Base-by-base conservation (phyloP, 768 basidiomycete species). In the Porphyrellus cyaneotinctus region DNA sequence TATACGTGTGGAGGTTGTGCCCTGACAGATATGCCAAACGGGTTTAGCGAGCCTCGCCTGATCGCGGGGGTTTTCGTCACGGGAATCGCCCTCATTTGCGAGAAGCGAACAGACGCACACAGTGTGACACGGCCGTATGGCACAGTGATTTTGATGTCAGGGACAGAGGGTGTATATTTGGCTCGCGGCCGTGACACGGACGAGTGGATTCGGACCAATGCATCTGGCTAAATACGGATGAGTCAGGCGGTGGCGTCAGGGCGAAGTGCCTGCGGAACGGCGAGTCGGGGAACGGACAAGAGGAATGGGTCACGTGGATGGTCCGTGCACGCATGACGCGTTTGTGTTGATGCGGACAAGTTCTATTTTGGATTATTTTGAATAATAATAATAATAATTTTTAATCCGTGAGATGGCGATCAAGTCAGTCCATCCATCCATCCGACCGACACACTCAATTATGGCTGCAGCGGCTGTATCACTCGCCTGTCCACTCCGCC, bases 381-480 rank as follows among this genome's bases (percentile, higher is more conserved):
- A 43, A 8, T 11, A 14, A n/a, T 18, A 30, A 18, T 13, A 43
- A 12, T 43, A 43, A 18, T 43, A 43, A n/a, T n/a, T 28, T 28
- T 28, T 28, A 9, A 28, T 4, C 26, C 26, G 12, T 43, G 18
- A 42, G 11, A 42, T 42, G 38, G n/a, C 8, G 6, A 20, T 33
- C 53, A 51, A 54, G 59, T 62, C 61, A 56, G 51, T 42, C 52
- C 47, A n/a, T n/a, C 46, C 54, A 50, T 56, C 57, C 49, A 49
- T 43, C 51, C 49, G 59, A 57, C 59, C 49, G 47, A 57, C 52
- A 48, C 31, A 38, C 42, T 46, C 33, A 32, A 28, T 57, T 58
- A 66, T 66, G 65, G 61, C 63, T 65, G 61, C 63, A 58, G 65
- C 65, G 54, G 63, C 63, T 51, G 38, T 67, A 50, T 63, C 62